Evolutionary conservation across 2,329 filamentous ascomycete genomes (phyloP), one percentile per base, ranked within the genome.

Genomic region (Pseudogymnoascus sp.): DNA sequence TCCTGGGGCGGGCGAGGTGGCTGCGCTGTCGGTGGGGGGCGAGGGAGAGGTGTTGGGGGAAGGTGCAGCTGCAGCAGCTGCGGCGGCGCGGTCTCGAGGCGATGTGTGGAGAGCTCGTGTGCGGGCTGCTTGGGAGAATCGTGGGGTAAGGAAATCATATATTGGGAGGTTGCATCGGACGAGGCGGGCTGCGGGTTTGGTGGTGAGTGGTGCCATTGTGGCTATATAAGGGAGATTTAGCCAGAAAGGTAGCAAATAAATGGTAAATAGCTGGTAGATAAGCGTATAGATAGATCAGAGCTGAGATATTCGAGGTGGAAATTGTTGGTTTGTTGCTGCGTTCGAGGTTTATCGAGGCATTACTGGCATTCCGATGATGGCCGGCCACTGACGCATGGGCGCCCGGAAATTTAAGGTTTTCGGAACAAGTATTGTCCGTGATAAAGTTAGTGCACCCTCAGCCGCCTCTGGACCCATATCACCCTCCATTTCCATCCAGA

Each of bases 121-220:
- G 60, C 36, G 61, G 53, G 18, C 2, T 18, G 18, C 18, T 43
- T 9, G 40, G 18, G 69, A 68, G 61, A 77, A 67, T 60, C 75
- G 72, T 21, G 77, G 75, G 9, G 72, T 70, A 31, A 79, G 73
- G 59, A 78, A 77, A 62, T 78, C 75, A 62, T 72, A 74, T 25
- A 75, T 61, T 37, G 72, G 71, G 2, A 68, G 62, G 61, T 68
- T 63, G 42, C 61, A 62, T 14, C 62, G 31, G 34, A 62, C 34
- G 18, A 64, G 49, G 5, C 61, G 18, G 12, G 59, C 14, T 25
- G 66, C 62, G n/a, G 63, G 64, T 66, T 53, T 68, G 25, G 49
- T 49, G 43, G 21, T 49, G 11, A 49, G 7, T 49, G 43, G 43
- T 49, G 43, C 43, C 43, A 49, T 49, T 49, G 43, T 49, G 43